Percentiles rank a stretch among this genome's conserved stretches.
Conservation (phyloP, 2,329 filamentous ascomycete genomes). For the Cercospora sojina region DNA sequence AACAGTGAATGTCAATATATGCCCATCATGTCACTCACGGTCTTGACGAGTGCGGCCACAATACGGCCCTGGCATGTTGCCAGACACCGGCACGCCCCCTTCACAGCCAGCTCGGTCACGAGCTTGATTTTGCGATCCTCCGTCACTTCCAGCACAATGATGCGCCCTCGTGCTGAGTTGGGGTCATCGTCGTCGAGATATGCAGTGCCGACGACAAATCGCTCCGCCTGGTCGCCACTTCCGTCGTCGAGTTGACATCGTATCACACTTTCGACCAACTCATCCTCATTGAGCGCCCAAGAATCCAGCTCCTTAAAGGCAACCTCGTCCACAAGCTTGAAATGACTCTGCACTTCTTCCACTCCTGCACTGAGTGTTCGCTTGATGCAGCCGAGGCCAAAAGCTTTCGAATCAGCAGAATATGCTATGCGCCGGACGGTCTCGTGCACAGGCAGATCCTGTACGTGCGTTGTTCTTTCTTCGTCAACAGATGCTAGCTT, state of each 20-base stretch:
- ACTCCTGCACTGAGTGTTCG: constrained; percentile 68
- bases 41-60: constrained; percentile 86
- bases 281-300: constrained; percentile 63
- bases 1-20: constrained; percentile 48
- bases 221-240: constrained; percentile 60
- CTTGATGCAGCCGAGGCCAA: constrained; percentile 82
- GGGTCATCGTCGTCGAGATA: constrained; percentile 62
- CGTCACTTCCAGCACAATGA: constrained; percentile 81
- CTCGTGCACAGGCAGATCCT: constrained; percentile 72
- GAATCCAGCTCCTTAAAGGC: constrained; percentile 76
- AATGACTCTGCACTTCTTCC: constrained; percentile 75
- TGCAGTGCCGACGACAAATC: constrained; percentile 89
- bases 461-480: constrained; percentile 84
- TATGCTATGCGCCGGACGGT: constrained; percentile 87
- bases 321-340: constrained; percentile 88
- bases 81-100: constrained; percentile 77
- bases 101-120: constrained; percentile 67
- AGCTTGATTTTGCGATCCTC: constrained; percentile 70
- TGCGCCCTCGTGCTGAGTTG: constrained; percentile 65
- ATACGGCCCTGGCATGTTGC: constrained; percentile 73
- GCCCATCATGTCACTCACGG: constrained; percentile 38
- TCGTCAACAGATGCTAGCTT: constrained; percentile 80
- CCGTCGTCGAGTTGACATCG: constrained; percentile 68
- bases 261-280: constrained; percentile 83
- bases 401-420: constrained; percentile 72